These are phyloP conservation scores for Torulaspora globosa DNA, from an alignment of 1,139 yeast genomes.

Conservation along the genomic window DNA sequence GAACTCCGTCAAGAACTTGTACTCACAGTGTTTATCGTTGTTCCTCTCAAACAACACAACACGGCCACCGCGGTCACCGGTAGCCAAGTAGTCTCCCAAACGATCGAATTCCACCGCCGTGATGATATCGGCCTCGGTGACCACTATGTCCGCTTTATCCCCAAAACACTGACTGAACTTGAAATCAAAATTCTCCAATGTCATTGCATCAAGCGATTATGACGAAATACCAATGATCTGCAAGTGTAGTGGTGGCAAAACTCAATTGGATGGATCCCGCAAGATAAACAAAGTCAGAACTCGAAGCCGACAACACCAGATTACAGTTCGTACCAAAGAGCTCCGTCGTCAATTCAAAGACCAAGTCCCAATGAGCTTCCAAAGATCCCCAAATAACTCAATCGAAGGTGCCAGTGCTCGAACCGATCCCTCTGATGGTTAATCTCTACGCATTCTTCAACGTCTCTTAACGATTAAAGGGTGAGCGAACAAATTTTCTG, in stretches of 20 bases:
- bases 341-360: background rate
- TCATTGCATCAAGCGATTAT: conserved; percentile 13
- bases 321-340: too few relatives aligned
- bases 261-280: background rate
- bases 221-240: background rate
- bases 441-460: conserved; percentile 1
- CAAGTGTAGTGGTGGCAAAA: background rate
- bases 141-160: conserved; percentile 94
- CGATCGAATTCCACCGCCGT: conserved; percentile 96
- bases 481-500: conserved; percentile 8
- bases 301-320: background rate
- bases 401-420: background rate
- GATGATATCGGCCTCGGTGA: conserved; percentile 96
- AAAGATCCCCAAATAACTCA: background rate
- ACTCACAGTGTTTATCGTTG: conserved; percentile 76
- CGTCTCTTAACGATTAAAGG: conserved; percentile 6
- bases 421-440: background rate
- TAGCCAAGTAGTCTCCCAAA: conserved; percentile 91
- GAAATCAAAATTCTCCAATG: conserved; percentile 35
- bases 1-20: conserved; percentile 92
- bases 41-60: conserved; percentile 94
- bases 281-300: too few relatives aligned
- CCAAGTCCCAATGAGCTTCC: background rate
- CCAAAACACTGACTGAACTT: conserved; percentile 93
- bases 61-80: conserved; percentile 98